These are phyloP conservation scores for Chlorella sp. DNA, from an alignment of 139 green algal species.

Conservation along the genomic window DNA sequence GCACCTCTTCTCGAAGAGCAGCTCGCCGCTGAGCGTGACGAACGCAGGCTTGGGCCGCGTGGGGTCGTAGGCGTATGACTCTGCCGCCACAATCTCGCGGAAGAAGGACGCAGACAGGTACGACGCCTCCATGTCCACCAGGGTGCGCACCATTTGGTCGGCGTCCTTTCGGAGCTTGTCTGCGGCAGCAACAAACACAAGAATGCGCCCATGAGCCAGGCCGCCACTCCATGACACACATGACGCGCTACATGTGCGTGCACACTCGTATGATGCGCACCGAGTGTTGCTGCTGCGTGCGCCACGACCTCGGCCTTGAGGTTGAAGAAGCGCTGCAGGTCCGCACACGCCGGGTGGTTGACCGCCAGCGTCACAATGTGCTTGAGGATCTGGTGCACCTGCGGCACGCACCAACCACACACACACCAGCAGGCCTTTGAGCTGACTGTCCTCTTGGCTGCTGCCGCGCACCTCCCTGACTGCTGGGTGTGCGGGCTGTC, in stretches of 20 bases:
- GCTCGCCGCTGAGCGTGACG: constrained; percentile 38
- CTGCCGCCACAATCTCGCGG: constrained; percentile 68
- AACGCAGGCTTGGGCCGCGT: constrained; percentile 44
- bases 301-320: constrained; percentile 76
- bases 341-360: constrained; percentile 47
- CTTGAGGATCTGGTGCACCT: constrained; percentile 78
- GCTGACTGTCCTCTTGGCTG: too few species aligned
- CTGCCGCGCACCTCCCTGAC: too few species aligned
- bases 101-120: constrained; percentile 92
- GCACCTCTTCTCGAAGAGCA: constrained; percentile 38
- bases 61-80: constrained; percentile 53
- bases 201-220: background rate
- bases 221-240: constrained; percentile 3
- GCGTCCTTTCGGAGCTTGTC: constrained; percentile 43
- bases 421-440: background rate
- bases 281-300: constrained; percentile 56
- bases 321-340: constrained; percentile 70
- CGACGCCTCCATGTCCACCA: constrained; percentile 92
- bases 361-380: constrained; percentile 72
- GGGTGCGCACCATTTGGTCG: constrained; percentile 50
- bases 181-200: background rate
- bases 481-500: too few species aligned
- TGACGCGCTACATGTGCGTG: too few species aligned
- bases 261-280: constrained; percentile 18
- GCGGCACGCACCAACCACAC: background rate